phyloP scores from a whole-genome alignment of 1,284 basidiomycete species.

The Moesziomyces parantarcticus region DNA sequence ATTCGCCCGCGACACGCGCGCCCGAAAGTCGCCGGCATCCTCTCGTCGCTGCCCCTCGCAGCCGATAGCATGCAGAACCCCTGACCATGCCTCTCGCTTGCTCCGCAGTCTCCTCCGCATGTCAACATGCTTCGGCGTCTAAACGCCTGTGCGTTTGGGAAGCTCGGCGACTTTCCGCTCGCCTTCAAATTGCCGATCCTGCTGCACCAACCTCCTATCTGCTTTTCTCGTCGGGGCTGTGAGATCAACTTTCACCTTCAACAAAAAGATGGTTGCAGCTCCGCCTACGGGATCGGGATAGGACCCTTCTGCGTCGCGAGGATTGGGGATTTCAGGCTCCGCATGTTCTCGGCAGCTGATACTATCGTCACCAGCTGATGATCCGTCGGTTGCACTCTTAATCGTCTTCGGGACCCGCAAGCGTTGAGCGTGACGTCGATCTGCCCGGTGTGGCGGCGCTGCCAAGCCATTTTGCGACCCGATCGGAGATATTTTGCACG shows the following conservation, averaged over 20 bases:
- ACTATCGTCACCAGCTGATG: background rate
- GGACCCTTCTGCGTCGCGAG: background rate
- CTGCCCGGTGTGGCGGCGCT: no score
- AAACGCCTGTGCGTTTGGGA: no score
- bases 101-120: background rate
- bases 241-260: background rate
- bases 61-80: background rate
- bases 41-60: background rate
- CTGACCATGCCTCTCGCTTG: background rate
- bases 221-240: background rate
- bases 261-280: no score
- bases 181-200: no score
- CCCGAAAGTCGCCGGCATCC: no score
- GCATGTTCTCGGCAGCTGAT: background rate
- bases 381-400: no score
- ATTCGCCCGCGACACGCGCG: no score
- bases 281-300: background rate
- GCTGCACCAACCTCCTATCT: no score
- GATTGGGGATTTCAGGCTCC: background rate
- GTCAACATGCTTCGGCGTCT: no score
- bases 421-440: no score
- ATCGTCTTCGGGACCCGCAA: no score
- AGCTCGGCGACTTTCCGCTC: background rate
- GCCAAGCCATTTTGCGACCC: no score
- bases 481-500: background rate